phyloP scores from a whole-genome alignment of 495 filamentous ascomycete genomes.

The Penicillium ochrochloron region DNA sequence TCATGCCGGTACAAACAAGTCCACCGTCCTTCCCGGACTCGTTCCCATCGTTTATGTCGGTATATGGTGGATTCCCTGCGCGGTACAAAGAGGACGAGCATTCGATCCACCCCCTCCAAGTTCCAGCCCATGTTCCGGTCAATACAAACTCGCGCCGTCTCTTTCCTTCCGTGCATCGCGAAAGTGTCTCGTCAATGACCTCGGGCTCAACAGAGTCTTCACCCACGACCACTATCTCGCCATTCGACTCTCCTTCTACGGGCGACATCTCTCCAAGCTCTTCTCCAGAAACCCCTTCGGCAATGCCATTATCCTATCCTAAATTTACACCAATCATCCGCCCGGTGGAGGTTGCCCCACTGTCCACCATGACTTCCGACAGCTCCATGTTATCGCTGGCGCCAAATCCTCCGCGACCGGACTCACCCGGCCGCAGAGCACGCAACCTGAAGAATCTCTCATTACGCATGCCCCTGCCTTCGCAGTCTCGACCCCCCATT shows the following conservation, averaged over 20 bases:
- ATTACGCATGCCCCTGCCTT: constrained; percentile 72
- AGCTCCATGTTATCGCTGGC: constrained; percentile 36
- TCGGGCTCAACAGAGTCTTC: constrained; percentile 92
- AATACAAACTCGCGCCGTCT: constrained; percentile 34
- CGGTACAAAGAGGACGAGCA: constrained; percentile 41
- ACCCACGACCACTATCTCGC: constrained; percentile 93
- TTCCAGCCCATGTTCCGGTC: constrained; percentile 40
- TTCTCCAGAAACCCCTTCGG: constrained; percentile 83
- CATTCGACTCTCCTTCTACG: constrained; percentile 82
- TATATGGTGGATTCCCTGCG: constrained; percentile 54
- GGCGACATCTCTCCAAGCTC: constrained; percentile 93
- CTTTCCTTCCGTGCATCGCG: constrained; percentile 44
- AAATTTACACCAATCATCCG: constrained; percentile 42
- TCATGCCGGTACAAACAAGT: constrained; percentile 54
- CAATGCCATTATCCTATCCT: constrained; percentile 50
- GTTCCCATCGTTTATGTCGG: constrained; percentile 74
- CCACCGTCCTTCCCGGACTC: constrained; percentile 59
- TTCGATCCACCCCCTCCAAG: constrained; percentile 32
- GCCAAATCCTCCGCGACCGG: constrained; percentile 48
- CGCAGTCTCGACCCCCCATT: constrained; percentile 52
- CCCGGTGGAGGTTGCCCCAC: constrained; percentile 33
- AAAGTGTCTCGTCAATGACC: constrained; percentile 68
- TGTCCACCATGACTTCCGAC: constrained; percentile 24
- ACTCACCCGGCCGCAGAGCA: constrained; percentile 70
- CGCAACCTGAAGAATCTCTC: constrained; percentile 95